A percentile compares a stretch with the other conserved stretches of the same genome.
phyloP scores from a whole-genome alignment of 2,329 filamentous ascomycete genomes.

The Monosporascus sp. region DNA sequence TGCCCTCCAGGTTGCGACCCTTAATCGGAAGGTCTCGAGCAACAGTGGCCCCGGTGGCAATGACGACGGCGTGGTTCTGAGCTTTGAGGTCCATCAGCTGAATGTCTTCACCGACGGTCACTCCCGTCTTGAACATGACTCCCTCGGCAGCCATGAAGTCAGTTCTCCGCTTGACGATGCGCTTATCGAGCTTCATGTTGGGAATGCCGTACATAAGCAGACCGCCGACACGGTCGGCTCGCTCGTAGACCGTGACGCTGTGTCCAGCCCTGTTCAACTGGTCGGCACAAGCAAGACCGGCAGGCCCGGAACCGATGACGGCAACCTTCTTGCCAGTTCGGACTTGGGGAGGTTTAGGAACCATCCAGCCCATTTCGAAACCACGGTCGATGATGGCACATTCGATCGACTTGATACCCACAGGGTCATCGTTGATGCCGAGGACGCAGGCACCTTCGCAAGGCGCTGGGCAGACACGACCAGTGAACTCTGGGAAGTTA shows the following conservation, averaged over 20 bases:
- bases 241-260: constrained; percentile 84
- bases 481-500: constrained; percentile 98
- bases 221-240: constrained; percentile 83
- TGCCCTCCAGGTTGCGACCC: constrained; percentile 79
- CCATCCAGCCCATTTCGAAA: constrained; percentile 98
- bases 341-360: constrained; percentile 69
- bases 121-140: constrained; percentile 72
- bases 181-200: constrained; percentile 99
- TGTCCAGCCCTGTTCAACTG: constrained; percentile 94
- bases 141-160: constrained; percentile 93
- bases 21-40: constrained; percentile 89
- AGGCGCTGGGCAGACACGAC: constrained; percentile 91
- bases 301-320: constrained; percentile 85
- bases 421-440: constrained; percentile 93
- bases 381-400: constrained; percentile 97
- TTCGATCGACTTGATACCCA: constrained; percentile 97
- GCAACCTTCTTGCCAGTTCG: constrained; percentile 86
- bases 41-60: constrained; percentile 89
- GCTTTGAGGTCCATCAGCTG: constrained; percentile 67
- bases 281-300: constrained; percentile 84
- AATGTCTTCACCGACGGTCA: constrained; percentile 71
- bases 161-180: constrained; percentile 88
- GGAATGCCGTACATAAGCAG: constrained; percentile 98
- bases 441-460: constrained; percentile 95
- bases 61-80: constrained; percentile 76